phyloP scores from a whole-genome alignment of 2,329 filamentous ascomycete genomes.

The Colletotrichum costaricense region DNA sequence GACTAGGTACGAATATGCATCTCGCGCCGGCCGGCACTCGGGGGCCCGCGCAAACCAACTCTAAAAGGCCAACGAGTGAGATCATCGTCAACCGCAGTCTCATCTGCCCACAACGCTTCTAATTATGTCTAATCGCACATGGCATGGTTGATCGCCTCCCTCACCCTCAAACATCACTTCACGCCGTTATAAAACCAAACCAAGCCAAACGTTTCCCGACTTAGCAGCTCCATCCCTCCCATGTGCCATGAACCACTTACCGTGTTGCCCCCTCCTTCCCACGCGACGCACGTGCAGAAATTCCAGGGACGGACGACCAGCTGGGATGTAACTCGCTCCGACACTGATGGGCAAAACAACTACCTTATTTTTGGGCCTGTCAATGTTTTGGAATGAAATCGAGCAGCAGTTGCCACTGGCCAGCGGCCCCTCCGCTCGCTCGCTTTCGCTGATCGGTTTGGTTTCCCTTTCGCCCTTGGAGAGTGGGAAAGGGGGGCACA shows the following conservation, averaged over 20 bases:
- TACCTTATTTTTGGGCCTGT: background rate
- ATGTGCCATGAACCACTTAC: background rate
- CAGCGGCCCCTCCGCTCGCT: background rate
- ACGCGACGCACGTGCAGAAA: background rate
- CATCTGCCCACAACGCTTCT: background rate
- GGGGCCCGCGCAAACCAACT: background rate
- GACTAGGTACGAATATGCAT: background rate
- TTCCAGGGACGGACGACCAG: background rate
- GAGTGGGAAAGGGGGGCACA: background rate
- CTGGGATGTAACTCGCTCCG: slow-evolving; percentile 6
- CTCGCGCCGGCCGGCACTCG: background rate
- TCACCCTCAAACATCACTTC: background rate
- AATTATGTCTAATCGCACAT: background rate
- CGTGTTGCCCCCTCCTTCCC: background rate
- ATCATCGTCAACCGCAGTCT: background rate
- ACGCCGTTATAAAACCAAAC: background rate
- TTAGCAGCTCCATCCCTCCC: background rate
- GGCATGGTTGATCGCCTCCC: background rate
- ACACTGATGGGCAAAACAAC: slow-evolving; percentile 3
- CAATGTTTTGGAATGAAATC: background rate
- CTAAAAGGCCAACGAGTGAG: background rate
- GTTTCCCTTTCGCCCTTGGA: background rate
- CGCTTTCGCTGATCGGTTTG: background rate
- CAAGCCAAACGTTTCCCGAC: slow-evolving; percentile 6
- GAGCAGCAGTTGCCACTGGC: background rate